A percentile compares a stretch with the other conserved stretches of the same genome.
These are phyloP conservation scores for Hansenula lynferdii DNA, from an alignment of 1,139 yeast species.

Conservation along the genomic window DNA sequence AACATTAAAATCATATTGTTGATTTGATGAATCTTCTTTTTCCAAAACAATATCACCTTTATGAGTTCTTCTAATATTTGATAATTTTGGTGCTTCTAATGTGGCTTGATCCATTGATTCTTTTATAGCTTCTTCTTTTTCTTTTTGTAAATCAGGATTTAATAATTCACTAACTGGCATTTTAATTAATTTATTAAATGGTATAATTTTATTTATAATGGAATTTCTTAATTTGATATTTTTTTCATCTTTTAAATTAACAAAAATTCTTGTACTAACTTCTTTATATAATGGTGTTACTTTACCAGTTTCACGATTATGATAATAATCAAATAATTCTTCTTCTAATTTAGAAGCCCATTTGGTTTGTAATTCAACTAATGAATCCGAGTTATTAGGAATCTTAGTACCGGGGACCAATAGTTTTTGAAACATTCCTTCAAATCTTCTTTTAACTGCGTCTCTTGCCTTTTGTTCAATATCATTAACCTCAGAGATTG, in stretches of 20 bases:
- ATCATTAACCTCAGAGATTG: slow-evolving; percentile 6
- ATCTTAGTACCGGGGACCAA: slow-evolving; percentile 8
- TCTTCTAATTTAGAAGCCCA: slow-evolving; percentile 34
- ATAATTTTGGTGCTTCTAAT: slow-evolving; percentile 49
- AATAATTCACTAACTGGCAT: slow-evolving; percentile 61
- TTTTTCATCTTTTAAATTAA: slow-evolving; percentile 49
- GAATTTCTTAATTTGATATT: slow-evolving; percentile 41
- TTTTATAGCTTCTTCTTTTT: slow-evolving; percentile 68
- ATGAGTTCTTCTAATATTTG: slow-evolving; percentile 71
- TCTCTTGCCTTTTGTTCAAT: slow-evolving; percentile 18
- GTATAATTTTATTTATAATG: slow-evolving; percentile 42
- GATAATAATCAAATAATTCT: slow-evolving; percentile 36
- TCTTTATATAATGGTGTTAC: slow-evolving; percentile 41
- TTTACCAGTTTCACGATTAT: slow-evolving; percentile 29
- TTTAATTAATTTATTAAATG: slow-evolving; percentile 47
- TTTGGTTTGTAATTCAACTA: slow-evolving; percentile 37
- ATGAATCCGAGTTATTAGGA: slow-evolving; percentile 9
- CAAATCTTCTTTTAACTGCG: slow-evolving; percentile 19
- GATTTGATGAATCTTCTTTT: slow-evolving; percentile 37
- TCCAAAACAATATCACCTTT: slow-evolving; percentile 85
- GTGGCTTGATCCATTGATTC: slow-evolving; percentile 64
- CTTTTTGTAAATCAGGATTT: slow-evolving; percentile 66
- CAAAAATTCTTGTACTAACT: slow-evolving; percentile 46
- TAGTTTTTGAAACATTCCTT: slow-evolving; percentile 15
- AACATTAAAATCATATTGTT: slow-evolving; percentile 21